phyloP scores from a whole-genome alignment of 768 basidiomycete species.

The Pholiota molesta region DNA sequence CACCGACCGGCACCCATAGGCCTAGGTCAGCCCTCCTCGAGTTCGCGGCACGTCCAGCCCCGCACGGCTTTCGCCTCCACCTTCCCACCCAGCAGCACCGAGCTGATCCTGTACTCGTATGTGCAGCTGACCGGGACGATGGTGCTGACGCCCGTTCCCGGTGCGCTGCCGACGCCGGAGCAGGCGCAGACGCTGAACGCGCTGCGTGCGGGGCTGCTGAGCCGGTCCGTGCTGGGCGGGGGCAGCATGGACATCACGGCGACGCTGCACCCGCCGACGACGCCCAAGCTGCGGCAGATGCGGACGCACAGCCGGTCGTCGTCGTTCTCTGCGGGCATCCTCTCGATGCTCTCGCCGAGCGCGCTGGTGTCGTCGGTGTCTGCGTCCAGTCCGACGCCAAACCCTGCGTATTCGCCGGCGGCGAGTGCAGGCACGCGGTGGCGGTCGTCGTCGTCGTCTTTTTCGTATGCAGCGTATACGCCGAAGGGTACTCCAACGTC shows the following conservation, averaged over 20 bases:
- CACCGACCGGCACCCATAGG: constrained; percentile 41
- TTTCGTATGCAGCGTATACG: constrained; percentile 9
- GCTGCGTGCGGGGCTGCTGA: constrained; percentile 54
- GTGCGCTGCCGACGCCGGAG: constrained; percentile 41
- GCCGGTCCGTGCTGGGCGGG: constrained; percentile 59
- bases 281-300: constrained; percentile 25
- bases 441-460: constrained; percentile 13
- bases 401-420: constrained; percentile 2
- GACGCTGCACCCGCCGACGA: constrained; percentile 32
- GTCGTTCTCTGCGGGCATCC: constrained; percentile 54
- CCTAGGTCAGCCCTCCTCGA: constrained; percentile 47
- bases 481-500: constrained; percentile 18
- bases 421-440: constrained; percentile 11
- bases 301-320: constrained; percentile 52
- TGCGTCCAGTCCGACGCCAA: constrained; percentile 17
- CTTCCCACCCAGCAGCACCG: constrained; percentile 55
- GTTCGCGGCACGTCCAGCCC: constrained; percentile 26
- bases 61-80: constrained; percentile 47
- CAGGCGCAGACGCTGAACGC: constrained; percentile 47
- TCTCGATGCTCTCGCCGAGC: constrained; percentile 50
- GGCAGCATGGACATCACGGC: constrained; percentile 82
- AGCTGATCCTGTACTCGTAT: constrained; percentile 84
- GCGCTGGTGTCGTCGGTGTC: constrained; percentile 26
- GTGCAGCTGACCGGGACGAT: constrained; percentile 77
- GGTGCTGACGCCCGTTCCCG: constrained; percentile 50